phyloP scores from a whole-genome alignment of 208 protist genomes.

The Wallacemonas sp. region DNA sequence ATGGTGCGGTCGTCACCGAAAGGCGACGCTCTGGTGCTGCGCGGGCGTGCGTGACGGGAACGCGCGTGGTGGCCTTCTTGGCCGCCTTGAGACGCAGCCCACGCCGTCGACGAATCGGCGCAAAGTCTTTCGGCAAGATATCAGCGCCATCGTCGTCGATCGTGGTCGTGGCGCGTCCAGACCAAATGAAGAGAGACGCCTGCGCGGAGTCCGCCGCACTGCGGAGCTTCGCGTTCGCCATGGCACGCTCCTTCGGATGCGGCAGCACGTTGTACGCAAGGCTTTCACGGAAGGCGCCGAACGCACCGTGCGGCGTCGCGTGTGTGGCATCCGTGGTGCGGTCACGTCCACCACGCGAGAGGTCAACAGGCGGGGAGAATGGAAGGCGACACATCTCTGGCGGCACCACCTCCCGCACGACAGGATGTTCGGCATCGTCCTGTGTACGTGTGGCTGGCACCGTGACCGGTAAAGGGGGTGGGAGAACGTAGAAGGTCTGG shows the following conservation, averaged over 20 bases:
- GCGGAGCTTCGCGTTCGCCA: background rate
- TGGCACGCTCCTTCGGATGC: constrained; percentile 1
- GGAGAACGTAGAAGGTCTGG: too few species aligned
- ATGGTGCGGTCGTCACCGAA: too few species aligned
- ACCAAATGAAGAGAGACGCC: background rate
- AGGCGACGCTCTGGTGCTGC: background rate
- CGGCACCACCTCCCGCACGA: too few species aligned
- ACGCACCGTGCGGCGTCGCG: background rate
- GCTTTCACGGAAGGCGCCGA: background rate
- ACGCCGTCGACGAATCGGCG: background rate
- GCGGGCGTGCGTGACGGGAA: background rate
- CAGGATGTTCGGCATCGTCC: too few species aligned
- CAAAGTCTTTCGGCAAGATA: background rate
- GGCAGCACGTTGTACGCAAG: background rate
- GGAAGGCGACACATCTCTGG: too few species aligned
- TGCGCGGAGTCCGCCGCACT: background rate
- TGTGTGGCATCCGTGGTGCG: background rate
- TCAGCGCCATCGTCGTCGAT: background rate
- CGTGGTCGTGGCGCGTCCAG: background rate
- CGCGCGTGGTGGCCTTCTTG: background rate
- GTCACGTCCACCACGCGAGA: background rate
- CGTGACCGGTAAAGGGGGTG: too few species aligned
- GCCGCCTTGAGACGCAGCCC: background rate
- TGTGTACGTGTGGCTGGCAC: too few species aligned
- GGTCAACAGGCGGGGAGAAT: background rate